A percentile compares a stretch with the other conserved stretches of the same genome.
phyloP scores from a whole-genome alignment of 1,139 yeast species.

The Geotrichum reessii region DNA sequence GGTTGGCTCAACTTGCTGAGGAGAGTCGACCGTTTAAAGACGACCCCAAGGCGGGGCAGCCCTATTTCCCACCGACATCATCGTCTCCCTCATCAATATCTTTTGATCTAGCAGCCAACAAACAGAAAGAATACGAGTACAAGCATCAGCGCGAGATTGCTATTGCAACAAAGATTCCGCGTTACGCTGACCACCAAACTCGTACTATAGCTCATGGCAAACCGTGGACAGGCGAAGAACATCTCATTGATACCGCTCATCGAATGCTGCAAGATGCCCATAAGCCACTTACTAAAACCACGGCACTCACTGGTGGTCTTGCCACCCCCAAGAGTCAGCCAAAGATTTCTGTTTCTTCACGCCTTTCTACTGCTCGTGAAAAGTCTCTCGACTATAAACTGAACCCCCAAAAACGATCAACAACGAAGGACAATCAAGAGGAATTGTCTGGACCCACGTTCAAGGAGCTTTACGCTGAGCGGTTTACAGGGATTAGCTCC shows the following conservation, averaged over 20 bases:
- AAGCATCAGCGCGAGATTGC: conserved; percentile 40
- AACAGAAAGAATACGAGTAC: conserved; percentile 19
- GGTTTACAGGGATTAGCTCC: conserved; percentile 56
- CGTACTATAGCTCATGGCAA: conserved; percentile 48
- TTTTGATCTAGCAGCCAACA: conserved; percentile 19
- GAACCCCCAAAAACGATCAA: conserved; percentile 34
- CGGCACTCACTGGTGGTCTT: conserved; percentile 2
- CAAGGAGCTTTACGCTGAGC: conserved; percentile 56
- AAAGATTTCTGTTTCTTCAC: conserved; percentile 31
- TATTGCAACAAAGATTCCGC: conserved; percentile 38
- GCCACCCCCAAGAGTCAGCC: conserved; percentile 13
- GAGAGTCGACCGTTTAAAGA: conserved; percentile 37
- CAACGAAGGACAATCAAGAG: conserved; percentile 24
- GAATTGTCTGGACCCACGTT: conserved; percentile 46
- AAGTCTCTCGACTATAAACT: conserved; percentile 58
- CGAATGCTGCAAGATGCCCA: conserved; percentile 64
- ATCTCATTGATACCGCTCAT: conserved; percentile 45
- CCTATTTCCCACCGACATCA: conserved; percentile 8
- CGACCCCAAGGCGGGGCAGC: conserved; percentile 32
- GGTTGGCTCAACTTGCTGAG: conserved; percentile 41
- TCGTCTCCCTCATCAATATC: neutral
- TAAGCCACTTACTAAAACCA: conserved; percentile 39
- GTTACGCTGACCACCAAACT: conserved; percentile 46
- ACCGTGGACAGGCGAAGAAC: conserved; percentile 72
- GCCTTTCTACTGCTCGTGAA: conserved; percentile 59